Evolutionary conservation across 352 stramenopile genomes (phyloP).

Genomic region (Globisporangium takayamanum): DNA sequence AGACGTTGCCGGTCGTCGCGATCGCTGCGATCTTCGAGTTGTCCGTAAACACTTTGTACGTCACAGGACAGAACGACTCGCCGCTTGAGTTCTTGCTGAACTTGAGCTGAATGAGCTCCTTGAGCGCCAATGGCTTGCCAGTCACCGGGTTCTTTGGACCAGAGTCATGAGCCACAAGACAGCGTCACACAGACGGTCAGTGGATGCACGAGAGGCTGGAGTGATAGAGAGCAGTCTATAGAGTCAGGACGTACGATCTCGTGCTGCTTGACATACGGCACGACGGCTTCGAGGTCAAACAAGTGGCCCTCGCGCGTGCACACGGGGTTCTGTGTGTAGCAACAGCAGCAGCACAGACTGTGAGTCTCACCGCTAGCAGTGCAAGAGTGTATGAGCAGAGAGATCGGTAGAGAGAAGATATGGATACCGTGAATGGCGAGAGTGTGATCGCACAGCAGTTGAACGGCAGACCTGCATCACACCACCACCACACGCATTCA

Average conservation of each 20-base stretch:
- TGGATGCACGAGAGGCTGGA: not conserved
- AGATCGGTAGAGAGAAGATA: not conserved
- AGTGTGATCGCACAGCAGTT: conserved; percentile 98
- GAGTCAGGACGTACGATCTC: conserved; percentile 61
- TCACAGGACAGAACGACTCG: conserved; percentile 90
- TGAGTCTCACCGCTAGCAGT: not conserved
- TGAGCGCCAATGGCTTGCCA: conserved; percentile 81
- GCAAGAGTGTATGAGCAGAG: not conserved
- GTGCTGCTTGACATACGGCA: conserved; percentile 95
- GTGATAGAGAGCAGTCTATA: too few species aligned
- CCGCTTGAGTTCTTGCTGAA: conserved; percentile 78
- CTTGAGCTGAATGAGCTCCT: conserved; percentile 92
- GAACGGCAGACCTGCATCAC: conserved; percentile 89
- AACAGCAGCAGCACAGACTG: not conserved
- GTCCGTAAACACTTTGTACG: conserved; percentile 94
- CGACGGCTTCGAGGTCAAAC: conserved; percentile 96
- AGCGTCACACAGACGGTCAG: too few species aligned
- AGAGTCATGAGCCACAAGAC: not conserved
- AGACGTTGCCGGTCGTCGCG: conserved; percentile 92
- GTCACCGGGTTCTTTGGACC: conserved; percentile 89
- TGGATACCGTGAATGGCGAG: conserved; percentile 68
- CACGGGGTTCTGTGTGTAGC: conserved; percentile 77
- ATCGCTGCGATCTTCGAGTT: conserved; percentile 84
- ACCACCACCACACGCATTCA: not conserved
- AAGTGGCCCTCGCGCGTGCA: conserved; percentile 93